Evolutionary conservation across 345 rosid genomes (phyloP).

Genomic region (Erysimum cheiranthoides): DNA sequence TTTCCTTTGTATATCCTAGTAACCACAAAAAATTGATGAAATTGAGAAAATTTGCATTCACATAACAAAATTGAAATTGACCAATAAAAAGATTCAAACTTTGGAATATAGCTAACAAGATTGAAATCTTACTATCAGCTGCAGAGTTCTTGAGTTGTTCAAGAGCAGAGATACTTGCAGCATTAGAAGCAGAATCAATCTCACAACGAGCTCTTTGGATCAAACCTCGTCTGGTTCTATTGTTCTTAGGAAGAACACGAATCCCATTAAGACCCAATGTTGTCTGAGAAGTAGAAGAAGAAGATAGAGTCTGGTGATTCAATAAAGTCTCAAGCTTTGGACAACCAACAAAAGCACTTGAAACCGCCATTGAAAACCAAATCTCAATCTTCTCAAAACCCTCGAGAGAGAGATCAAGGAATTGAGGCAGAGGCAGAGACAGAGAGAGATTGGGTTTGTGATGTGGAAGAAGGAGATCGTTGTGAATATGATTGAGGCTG

Average conservation of each 20-base stretch:
- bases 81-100: constrained; percentile 25
- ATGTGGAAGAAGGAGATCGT: constrained; percentile 44
- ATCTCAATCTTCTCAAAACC: constrained; percentile 5
- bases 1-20: constrained; percentile 75
- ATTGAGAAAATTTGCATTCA: background rate
- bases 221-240: constrained; percentile 39
- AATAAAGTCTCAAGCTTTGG: constrained; percentile 55
- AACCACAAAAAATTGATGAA: background rate
- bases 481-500: constrained; percentile 29
- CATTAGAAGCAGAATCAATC: constrained; percentile 42
- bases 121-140: constrained; percentile 54
- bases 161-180: constrained; percentile 62
- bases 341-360: constrained; percentile 53
- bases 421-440: constrained; percentile 35
- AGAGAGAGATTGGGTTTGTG: constrained; percentile 42
- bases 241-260: constrained; percentile 42
- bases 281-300: constrained; percentile 41
- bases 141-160: constrained; percentile 76
- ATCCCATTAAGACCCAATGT: constrained; percentile 44
- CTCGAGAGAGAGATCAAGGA: constrained; percentile 19
- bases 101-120: background rate
- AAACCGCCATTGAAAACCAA: constrained; percentile 51
- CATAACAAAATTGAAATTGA: background rate
- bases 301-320: constrained; percentile 45
- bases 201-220: constrained; percentile 55